A percentile compares a stretch with the other conserved stretches of the same genome.
These are phyloP conservation scores for Auricularia auricula-judae DNA, from an alignment of 768 basidiomycete species.

Conservation along the genomic window DNA sequence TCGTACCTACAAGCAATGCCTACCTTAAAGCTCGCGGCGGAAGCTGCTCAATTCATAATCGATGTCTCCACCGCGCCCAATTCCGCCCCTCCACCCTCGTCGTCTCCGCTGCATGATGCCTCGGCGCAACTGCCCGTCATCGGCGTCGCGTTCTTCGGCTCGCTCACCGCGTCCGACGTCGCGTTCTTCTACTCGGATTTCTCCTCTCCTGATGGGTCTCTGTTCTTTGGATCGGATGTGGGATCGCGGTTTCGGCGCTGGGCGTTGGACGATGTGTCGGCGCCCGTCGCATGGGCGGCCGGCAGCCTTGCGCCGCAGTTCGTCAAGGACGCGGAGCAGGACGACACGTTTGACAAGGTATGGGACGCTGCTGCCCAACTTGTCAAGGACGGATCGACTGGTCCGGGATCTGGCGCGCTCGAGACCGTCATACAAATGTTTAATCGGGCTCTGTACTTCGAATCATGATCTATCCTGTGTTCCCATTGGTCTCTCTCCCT, in stretches of 20 bases:
- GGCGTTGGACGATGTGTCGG: slow-evolving; percentile 33
- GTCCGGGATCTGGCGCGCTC: slow-evolving; percentile 1
- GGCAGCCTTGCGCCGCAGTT: slow-evolving; percentile 37
- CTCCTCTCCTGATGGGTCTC: slow-evolving; percentile 31
- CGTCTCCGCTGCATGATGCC: slow-evolving; percentile 28
- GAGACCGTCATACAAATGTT: background rate
- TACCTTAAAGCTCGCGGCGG: slow-evolving; percentile 31
- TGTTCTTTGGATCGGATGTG: slow-evolving; percentile 51
- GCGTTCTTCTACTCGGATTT: slow-evolving; percentile 39
- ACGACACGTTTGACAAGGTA: slow-evolving; percentile 36
- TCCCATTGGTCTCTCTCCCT: no score
- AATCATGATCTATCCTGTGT: background rate
- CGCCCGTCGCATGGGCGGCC: slow-evolving; percentile 41
- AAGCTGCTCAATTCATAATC: slow-evolving; percentile 36
- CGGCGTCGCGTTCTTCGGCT: slow-evolving; percentile 57
- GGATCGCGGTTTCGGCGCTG: slow-evolving; percentile 40
- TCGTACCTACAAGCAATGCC: slow-evolving; percentile 44
- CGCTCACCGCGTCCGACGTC: slow-evolving; percentile 37
- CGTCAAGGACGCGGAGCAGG: slow-evolving; percentile 38
- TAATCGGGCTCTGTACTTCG: background rate
- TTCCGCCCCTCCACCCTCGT: slow-evolving; percentile 29
- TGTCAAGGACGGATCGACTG: slow-evolving; percentile 7
- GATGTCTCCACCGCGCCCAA: slow-evolving; percentile 20
- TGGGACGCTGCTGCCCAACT: slow-evolving; percentile 33
- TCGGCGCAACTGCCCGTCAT: slow-evolving; percentile 39